Conservation (phyloP, 2,329 filamentous ascomycete species). For the Colletotrichum cereale region DNA sequence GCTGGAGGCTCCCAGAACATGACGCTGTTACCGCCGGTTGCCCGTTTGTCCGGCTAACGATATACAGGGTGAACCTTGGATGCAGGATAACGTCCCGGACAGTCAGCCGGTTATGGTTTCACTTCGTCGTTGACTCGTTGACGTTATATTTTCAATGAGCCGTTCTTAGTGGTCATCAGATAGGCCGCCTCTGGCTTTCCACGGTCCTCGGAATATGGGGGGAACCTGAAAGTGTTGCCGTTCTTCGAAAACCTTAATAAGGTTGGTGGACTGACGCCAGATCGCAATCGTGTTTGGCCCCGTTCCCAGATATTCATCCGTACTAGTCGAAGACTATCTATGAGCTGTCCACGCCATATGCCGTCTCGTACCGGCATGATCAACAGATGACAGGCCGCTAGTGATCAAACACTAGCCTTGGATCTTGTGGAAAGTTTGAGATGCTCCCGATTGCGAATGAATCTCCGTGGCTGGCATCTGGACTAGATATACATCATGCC, state of each 20-base stretch:
- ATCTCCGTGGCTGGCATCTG: neutral
- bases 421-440: neutral
- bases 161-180: neutral
- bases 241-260: neutral
- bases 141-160: neutral
- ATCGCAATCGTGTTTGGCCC: neutral
- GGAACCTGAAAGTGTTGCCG: neutral
- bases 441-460: neutral
- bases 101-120: neutral
- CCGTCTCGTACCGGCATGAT: conserved; percentile 30
- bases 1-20: conserved; percentile 2
- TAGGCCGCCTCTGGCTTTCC: neutral
- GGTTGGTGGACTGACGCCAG: neutral
- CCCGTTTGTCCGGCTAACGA: neutral
- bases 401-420: conserved; percentile 21
- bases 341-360: neutral
- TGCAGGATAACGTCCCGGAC: neutral
- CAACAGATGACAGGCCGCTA: conserved; percentile 27
- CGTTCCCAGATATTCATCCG: neutral
- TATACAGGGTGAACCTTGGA: conserved; percentile 4
- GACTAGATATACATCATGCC: neutral
- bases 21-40: conserved; percentile 20
- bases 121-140: neutral
- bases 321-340: neutral
- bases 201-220: neutral